Evolutionary conservation across 2,329 filamentous ascomycete species (phyloP).

Genomic region (Paraconiothyrium brasiliense): DNA sequence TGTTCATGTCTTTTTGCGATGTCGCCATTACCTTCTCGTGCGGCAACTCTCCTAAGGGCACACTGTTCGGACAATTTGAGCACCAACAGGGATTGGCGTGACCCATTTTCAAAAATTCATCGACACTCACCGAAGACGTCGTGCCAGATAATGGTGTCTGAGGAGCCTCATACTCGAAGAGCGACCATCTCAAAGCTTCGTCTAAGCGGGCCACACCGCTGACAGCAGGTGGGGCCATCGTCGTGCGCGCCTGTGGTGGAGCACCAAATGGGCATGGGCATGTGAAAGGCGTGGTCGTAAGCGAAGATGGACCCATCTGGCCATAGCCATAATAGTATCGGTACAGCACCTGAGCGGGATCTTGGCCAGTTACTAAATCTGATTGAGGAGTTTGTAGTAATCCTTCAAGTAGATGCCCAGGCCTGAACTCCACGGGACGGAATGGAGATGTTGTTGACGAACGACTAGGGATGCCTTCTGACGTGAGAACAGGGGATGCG

Average conservation of each 20-base stretch:
- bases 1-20: not conserved
- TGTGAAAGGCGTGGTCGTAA: slow-evolving; percentile 18
- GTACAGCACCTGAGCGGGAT: not conserved
- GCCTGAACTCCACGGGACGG: slow-evolving; percentile 2
- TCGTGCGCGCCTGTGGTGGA: not conserved
- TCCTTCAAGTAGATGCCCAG: not conserved
- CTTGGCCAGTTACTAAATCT: not conserved
- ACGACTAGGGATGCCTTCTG: slow-evolving; percentile 26
- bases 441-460: slow-evolving; percentile 28
- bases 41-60: not conserved
- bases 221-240: not conserved
- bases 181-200: not conserved
- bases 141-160: not conserved
- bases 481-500: slow-evolving; percentile 20
- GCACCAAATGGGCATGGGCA: slow-evolving; percentile 19
- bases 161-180: not conserved
- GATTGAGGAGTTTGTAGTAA: not conserved
- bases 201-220: not conserved
- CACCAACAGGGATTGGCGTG: slow-evolving; percentile 39
- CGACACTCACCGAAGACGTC: slow-evolving; percentile 12
- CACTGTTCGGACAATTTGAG: not conserved
- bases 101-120: slow-evolving; percentile 31
- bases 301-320: not conserved
- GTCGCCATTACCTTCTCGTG: not conserved
- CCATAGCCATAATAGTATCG: slow-evolving; percentile 2